phyloP scores from a whole-genome alignment of 305 asterid genomes.

The Fraxinus baroniana region DNA sequence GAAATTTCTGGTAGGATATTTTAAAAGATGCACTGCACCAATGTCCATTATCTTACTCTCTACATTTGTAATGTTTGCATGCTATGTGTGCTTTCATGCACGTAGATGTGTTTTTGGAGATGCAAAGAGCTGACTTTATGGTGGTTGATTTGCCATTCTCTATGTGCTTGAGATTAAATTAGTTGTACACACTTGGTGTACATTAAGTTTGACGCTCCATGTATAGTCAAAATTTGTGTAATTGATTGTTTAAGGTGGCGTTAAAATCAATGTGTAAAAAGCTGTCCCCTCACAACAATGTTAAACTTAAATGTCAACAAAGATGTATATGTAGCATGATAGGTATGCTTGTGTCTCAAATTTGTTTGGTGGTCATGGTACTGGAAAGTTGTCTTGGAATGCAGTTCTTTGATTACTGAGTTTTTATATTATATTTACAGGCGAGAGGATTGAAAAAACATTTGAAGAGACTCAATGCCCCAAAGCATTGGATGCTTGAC shows the following conservation, averaged over 20 bases:
- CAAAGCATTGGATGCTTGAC: slow-evolving; percentile 22
- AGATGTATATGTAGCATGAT: too few relatives aligned
- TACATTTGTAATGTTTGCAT: too few relatives aligned
- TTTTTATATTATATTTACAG: neutral
- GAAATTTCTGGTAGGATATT: neutral
- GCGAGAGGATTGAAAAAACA: slow-evolving; percentile 19
- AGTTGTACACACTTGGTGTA: too few relatives aligned
- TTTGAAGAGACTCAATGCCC: slow-evolving; percentile 19
- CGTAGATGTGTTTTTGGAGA: neutral
- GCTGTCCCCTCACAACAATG: too few relatives aligned
- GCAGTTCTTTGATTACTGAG: neutral
- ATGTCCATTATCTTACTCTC: neutral
- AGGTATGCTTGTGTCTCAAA: neutral
- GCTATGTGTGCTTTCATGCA: too few relatives aligned
- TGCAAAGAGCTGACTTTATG: neutral
- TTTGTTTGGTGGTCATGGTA: neutral
- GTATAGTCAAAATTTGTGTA: too few relatives aligned
- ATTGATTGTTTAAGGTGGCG: too few relatives aligned
- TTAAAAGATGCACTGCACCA: neutral
- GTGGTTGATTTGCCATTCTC: neutral
- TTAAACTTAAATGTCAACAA: too few relatives aligned
- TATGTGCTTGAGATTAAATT: neutral
- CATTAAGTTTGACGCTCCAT: too few relatives aligned
- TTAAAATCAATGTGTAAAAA: too few relatives aligned
- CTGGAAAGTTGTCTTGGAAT: neutral